A percentile compares a stretch with the other conserved stretches of the same genome.
These are phyloP conservation scores for Haberlea rhodopensis DNA, from an alignment of 257 asterid species.

Conservation along the genomic window DNA sequence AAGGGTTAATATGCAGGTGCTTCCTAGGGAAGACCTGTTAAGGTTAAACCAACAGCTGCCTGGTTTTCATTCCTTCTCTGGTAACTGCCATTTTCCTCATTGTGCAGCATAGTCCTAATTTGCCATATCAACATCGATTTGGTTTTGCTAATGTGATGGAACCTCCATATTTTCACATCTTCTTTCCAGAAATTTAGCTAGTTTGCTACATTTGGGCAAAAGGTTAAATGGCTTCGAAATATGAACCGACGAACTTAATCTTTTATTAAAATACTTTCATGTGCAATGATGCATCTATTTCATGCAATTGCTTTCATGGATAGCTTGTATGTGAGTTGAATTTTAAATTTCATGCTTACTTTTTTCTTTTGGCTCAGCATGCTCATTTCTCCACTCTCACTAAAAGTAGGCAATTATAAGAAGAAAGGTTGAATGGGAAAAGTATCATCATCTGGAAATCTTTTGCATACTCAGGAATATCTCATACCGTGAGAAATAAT, in stretches of 20 bases:
- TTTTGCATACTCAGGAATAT: no score
- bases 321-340: neutral
- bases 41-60: constrained; percentile 58
- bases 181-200: no score
- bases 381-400: neutral
- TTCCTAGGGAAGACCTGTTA: constrained; percentile 63
- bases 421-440: no score
- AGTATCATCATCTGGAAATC: no score
- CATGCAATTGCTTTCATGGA: constrained; percentile 13
- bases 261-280: neutral
- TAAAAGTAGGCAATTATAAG: constrained; percentile 25
- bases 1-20: constrained; percentile 44
- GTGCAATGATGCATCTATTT: constrained; percentile 17
- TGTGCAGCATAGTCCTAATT: neutral
- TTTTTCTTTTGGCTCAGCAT: constrained; percentile 5
- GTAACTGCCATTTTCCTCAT: constrained; percentile 35
- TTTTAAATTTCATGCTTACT: neutral
- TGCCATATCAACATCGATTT: constrained; percentile 16
- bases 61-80: constrained; percentile 53
- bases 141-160: no score
- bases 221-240: neutral
- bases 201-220: no score
- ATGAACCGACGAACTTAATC: no score
- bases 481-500: no score
- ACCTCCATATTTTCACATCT: no score